Conservation (phyloP, 2,329 filamentous ascomycete genomes). For the Phaeosphaeriaceae sp. region DNA sequence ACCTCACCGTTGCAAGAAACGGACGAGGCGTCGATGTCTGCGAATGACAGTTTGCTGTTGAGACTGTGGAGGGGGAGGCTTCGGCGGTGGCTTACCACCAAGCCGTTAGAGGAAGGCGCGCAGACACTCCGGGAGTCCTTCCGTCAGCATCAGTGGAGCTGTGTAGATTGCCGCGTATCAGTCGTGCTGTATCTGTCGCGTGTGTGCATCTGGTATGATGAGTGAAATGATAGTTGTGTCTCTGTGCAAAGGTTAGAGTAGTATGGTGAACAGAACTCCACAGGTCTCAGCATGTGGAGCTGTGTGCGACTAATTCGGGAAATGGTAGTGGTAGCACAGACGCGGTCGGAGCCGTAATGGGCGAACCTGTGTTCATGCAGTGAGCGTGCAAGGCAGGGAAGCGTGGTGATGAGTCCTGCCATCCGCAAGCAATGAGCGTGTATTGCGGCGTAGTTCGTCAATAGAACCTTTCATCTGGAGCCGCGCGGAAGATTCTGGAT, state of each 20-base stretch:
- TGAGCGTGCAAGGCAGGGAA: conserved; percentile 3
- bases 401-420: not conserved
- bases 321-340: conserved; percentile 18
- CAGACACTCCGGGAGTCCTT: not conserved
- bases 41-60: conserved; percentile 1
- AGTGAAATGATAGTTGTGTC: not conserved
- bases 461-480: conserved; percentile 7
- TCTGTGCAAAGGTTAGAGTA: not conserved
- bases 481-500: not conserved
- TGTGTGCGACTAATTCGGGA: conserved; percentile 12
- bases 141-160: conserved; percentile 5
- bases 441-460: conserved; percentile 11
- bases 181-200: not conserved
- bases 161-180: not conserved
- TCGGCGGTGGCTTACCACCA: conserved; percentile 17
- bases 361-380: conserved; percentile 18
- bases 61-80: conserved; percentile 1
- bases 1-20: conserved; percentile 3
- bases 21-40: conserved; percentile 11
- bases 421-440: conserved; percentile 1
- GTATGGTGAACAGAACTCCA: not conserved
- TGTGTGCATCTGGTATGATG: not conserved
- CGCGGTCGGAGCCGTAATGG: conserved; percentile 8
- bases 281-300: not conserved
- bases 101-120: conserved; percentile 19